Percentiles rank a stretch among this genome's conserved stretches.
phyloP scores from a whole-genome alignment of 495 filamentous ascomycete genomes.

The Hyaloscypha finlandica region DNA sequence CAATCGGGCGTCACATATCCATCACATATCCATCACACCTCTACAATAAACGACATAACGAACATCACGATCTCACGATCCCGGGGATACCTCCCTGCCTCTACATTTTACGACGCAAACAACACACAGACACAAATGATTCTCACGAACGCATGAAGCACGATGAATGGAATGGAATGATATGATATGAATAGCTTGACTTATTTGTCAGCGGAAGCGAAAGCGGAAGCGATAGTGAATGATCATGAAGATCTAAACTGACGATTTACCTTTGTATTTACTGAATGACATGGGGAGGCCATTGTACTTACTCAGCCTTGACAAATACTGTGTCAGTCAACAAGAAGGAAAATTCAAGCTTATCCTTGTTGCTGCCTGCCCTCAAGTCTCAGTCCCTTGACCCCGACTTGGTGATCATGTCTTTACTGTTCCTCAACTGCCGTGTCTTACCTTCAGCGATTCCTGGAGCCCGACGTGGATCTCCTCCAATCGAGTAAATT shows the following conservation, averaged over 20 bases:
- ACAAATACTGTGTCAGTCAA: background rate
- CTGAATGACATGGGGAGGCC: slow-evolving; percentile 13
- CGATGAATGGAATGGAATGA: slow-evolving; percentile 9
- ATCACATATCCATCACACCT: background rate
- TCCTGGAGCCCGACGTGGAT: background rate
- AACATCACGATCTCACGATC: slow-evolving; percentile 25
- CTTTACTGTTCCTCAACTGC: background rate
- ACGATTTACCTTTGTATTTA: slow-evolving; percentile 15
- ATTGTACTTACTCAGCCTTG: slow-evolving; percentile 9
- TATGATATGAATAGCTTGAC: background rate
- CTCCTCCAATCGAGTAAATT: background rate
- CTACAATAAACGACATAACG: slow-evolving; percentile 14
- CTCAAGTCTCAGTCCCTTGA: background rate
- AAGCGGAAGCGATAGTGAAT: slow-evolving; percentile 12
- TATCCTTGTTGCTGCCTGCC: background rate
- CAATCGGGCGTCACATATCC: background rate
- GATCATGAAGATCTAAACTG: slow-evolving; percentile 27
- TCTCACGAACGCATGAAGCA: slow-evolving; percentile 22
- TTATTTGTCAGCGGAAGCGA: background rate
- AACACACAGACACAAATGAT: slow-evolving; percentile 19
- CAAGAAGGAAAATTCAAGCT: background rate
- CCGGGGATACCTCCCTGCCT: slow-evolving; percentile 7
- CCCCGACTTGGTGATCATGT: slow-evolving; percentile 2
- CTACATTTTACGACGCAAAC: background rate
- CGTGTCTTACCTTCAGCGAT: background rate